Conservation (phyloP, 2,329 filamentous ascomycete genomes). For the Nigrospora osmanthi region DNA sequence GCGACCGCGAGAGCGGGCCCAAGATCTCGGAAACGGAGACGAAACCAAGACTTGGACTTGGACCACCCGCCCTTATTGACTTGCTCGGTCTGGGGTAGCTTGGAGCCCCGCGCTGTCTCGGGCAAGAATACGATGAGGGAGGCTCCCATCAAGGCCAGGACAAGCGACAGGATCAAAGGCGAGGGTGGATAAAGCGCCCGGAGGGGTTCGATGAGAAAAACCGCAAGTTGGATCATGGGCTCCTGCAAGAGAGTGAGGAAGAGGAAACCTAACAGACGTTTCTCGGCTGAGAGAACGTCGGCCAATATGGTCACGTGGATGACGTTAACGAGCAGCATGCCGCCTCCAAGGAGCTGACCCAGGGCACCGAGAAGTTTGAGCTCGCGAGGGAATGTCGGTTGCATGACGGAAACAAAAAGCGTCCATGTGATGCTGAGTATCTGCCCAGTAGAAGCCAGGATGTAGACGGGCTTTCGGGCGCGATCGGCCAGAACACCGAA, state of each 20-base stretch:
- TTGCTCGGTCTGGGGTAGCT: not conserved
- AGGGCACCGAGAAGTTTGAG: not conserved
- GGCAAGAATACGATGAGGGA: not conserved
- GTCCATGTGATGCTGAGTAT: not conserved
- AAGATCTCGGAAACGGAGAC: not conserved
- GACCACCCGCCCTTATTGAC: not conserved
- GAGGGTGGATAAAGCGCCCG: not conserved
- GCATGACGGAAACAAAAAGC: not conserved
- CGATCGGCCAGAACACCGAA: not conserved
- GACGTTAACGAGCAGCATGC: not conserved
- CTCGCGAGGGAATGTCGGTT: not conserved
- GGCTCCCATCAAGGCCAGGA: not conserved
- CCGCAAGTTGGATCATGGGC: not conserved
- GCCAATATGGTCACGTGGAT: not conserved
- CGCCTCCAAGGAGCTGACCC: not conserved
- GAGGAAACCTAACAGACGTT: not conserved
- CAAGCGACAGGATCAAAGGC: not conserved
- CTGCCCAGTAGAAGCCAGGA: not conserved
- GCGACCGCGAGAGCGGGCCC: not conserved
- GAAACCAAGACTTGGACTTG: not conserved
- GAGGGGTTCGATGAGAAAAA: not conserved
- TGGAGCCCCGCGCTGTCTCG: not conserved
- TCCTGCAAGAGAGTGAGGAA: not conserved
- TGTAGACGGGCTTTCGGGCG: not conserved
- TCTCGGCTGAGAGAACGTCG: not conserved